Percentiles rank a stretch among this genome's conserved stretches.
These are phyloP conservation scores for Botrytis galanthina DNA, from an alignment of 2,329 filamentous ascomycete species.

Conservation along the genomic window DNA sequence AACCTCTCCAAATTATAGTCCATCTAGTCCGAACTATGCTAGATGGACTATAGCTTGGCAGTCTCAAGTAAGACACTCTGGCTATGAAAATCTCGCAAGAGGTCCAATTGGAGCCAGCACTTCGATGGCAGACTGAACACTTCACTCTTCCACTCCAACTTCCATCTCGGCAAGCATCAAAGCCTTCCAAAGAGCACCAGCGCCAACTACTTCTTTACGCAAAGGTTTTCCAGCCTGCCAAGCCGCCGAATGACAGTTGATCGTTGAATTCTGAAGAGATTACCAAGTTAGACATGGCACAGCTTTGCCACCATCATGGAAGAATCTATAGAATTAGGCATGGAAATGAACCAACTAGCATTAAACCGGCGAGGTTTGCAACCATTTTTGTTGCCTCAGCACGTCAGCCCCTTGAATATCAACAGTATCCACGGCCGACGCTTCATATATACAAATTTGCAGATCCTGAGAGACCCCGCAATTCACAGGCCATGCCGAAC, in stretches of 20 bases:
- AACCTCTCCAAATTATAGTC: background rate
- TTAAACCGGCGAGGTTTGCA: background rate
- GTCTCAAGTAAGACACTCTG: background rate
- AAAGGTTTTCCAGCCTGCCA: no score
- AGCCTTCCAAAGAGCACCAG: background rate
- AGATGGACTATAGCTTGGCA: background rate
- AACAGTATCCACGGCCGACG: background rate
- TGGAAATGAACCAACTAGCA: background rate
- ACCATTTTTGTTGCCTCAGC: background rate
- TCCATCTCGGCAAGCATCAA: background rate
- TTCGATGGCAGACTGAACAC: background rate
- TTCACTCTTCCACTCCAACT: background rate
- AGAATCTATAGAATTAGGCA: background rate
- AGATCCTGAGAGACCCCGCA: slow-evolving; percentile 37
- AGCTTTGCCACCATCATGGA: no score
- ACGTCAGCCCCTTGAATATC: background rate
- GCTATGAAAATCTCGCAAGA: background rate
- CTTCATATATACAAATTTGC: background rate
- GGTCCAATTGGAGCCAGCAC: background rate
- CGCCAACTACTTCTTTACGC: background rate
- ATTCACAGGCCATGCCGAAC: slow-evolving; percentile 80
- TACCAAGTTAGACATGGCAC: no score
- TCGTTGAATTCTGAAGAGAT: no score
- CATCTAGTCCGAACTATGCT: background rate
- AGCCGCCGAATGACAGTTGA: no score